Evolutionary conservation across 164 flowering plant species (phyloP).

Genomic region (Euptelea pleiosperma): DNA sequence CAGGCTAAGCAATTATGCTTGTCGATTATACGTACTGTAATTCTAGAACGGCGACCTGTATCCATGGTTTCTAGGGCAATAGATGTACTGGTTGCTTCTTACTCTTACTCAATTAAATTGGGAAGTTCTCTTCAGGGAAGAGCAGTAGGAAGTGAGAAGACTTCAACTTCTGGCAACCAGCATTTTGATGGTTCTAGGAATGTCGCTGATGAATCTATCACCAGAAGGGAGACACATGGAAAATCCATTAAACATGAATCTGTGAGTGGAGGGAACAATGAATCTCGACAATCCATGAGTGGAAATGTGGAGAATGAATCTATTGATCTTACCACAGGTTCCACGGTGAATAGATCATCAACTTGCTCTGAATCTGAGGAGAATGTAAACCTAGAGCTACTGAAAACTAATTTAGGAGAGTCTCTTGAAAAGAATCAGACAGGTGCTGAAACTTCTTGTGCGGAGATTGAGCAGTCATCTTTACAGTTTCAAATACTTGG

Average conservation of each 20-base stretch:
- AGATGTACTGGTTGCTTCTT: conserved; percentile 64
- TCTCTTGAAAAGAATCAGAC: conserved; percentile 6
- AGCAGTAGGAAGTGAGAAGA: conserved; percentile 30
- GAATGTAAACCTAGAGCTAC: conserved; percentile 18
- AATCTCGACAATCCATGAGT: conserved; percentile 6
- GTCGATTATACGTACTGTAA: conserved; percentile 49
- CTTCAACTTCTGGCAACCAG: conserved; percentile 32
- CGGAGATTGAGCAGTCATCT: conserved; percentile 33
- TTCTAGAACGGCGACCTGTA: conserved; percentile 83
- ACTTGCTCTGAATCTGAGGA: conserved; percentile 55
- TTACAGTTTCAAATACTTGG: conserved; percentile 34
- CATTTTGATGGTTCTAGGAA: conserved; percentile 20
- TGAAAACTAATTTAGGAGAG: conserved; percentile 12
- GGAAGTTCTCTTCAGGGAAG: conserved; percentile 44
- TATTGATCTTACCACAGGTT: conserved; percentile 10
- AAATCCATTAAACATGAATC: conserved; percentile 14
- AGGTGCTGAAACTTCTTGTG: conserved; percentile 26
- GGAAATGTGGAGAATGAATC: conserved; percentile 23
- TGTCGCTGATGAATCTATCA: conserved; percentile 30
- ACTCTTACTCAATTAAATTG: conserved; percentile 50
- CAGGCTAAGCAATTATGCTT: conserved; percentile 87
- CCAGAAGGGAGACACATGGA: conserved; percentile 20
- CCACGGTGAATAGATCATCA: conserved; percentile 20
- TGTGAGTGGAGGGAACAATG: conserved; percentile 6
- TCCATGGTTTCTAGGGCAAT: conserved; percentile 66